Evolutionary conservation across 345 rosid species (phyloP), one percentile per base, ranked within the genome.

Genomic region (Eucalyptus erythrocorys): DNA sequence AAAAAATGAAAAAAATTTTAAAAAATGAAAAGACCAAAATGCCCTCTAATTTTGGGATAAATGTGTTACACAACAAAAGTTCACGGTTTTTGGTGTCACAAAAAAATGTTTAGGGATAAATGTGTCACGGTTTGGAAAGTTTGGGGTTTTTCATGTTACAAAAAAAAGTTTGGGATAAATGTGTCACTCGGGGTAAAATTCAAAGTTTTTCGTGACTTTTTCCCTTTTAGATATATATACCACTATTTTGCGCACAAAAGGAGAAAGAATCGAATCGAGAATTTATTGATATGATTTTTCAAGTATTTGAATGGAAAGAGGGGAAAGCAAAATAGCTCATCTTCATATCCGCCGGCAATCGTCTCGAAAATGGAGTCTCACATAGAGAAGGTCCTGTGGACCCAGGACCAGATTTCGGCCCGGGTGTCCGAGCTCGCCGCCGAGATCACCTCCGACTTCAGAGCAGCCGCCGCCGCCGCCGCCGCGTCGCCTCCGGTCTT

Each of bases 371-470:
- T 93, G 59, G 94, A 95, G 53, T 92, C 97, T 40, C 95, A 96
- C 90, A 93, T 96, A 22, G 97, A 96, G 90, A 92, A 48, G 64
- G 93, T 97, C 86, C 93, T 95, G 27, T 94, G 95, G 93, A 93
- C 89, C 86, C 89, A 89, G 32, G 89, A 91, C 89, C 93, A 92
- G 85, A 96, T 97, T 59, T 91, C 94, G 13, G 85, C 91, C 47
- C 95, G 97, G 30, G 96, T 96, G 32, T 85, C 88, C 55, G 93
- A 95, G 86, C 93, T 97, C 49, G 98, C 96, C 84, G 71, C 93
- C 13, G 90, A 95, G 86, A 93, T 97, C 87, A 86, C 95, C 57
- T 49, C 85, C 79, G 95, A 95, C 89, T 93, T 98, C 89, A 32
- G 89, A 15, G 87, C 93, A 6, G 88, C 91, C 17, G 37, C 86